Base-by-base conservation (phyloP, 768 basidiomycete species). In the Stropharia rugosoannulata region DNA sequence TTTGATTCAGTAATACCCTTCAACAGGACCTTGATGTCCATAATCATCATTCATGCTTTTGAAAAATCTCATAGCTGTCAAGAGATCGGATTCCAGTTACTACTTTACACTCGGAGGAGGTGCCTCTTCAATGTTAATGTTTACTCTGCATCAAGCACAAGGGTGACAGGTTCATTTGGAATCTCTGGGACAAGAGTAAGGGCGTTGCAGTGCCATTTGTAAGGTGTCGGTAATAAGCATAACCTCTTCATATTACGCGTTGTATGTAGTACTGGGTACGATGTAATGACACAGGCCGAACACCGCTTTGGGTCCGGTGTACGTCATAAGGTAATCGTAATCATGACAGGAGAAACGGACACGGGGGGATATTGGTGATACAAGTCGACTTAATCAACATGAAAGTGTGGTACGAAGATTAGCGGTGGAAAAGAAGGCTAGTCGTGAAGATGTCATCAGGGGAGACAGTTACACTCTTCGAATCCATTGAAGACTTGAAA, bases 1-100 rank as follows among this genome's bases (percentile, higher is more conserved):
- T 62, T 77, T 96, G 64, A 95, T 96, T 61, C 91, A 94, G 71
- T 95, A 70, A 71, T 18, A 10, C 27, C 12, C 45, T 27, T 35
- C 29, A 22, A 22, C 4, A 16, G 10, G 36, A 36, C 19, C 15
- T 32, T 32, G 29, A 32, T 32, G 29, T 32, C 29, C 10, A 18
- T 32, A 44, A 13, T 44, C 35, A 45, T 44, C 44, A 12, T 52
- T 32, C 25, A 29, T 18, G 15, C 4, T n/a, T 42, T 9, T 16
- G 9, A 18, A 42, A 49, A 39, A 4, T 11, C 13, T 40, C 38
- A 18, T 18, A n/a, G 15, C 35, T 49, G 12, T 16, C 42, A 43
- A 18, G 42, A 43, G 16, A 18, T 43, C 8, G 10, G 1, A 22
- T 9, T 18, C 18, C 18, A 22, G 15, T 43, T 8, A 18, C 22